Base-by-base conservation (phyloP, 2,329 filamentous ascomycete genomes). In the Monosporascus sp. region DNA sequence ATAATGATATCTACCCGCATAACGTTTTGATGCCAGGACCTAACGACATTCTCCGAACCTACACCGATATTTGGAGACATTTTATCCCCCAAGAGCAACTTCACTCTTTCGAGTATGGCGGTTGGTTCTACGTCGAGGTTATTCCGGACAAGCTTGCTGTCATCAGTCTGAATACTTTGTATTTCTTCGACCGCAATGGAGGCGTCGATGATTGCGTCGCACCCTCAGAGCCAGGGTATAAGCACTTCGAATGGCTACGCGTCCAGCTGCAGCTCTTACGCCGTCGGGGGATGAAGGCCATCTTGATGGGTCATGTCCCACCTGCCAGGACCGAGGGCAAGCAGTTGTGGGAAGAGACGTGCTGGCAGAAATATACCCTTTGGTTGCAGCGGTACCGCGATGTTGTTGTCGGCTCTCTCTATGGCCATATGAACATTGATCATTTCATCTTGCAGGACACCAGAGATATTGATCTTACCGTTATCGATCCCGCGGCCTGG, bases 341-440 rank as follows among this genome's bases (percentile, higher is more conserved):
- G 76, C 82, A 84, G 64, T 85, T 84, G 56, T 99, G 94, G 94
- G 91, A 97, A 60, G 93, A 97, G 75, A 91, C 89, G 0, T 99
- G 94, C 73, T 99, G 93, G 92, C 93, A 97, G 68, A 97, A 96
- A 68, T 99, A 96, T 70, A 88, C 90, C 0, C 74, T 97, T 4
- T 97, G 92, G 90, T 74, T 93, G 64, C 82, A 84, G 60, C 90
- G 95, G 68, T 99, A 91, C 70, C 88, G 94, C 36, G 94, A 99
- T 68, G 86, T 99, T 38, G 79, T 99, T 20, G 79, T 92, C 20
- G 84, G 82, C 14, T 84, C 84, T 25, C 66, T 96, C 6, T 99
- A 88, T 65, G 94, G 93, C 1, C 94, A 99, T 68, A 97, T 99
- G 94, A 99, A 99, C 65, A 89, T 97, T 59, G 94, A 99, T 63